These are phyloP conservation scores for Yamadazyma takamatsuzukensis DNA, from an alignment of 805 yeast genomes.

Conservation along the genomic window DNA sequence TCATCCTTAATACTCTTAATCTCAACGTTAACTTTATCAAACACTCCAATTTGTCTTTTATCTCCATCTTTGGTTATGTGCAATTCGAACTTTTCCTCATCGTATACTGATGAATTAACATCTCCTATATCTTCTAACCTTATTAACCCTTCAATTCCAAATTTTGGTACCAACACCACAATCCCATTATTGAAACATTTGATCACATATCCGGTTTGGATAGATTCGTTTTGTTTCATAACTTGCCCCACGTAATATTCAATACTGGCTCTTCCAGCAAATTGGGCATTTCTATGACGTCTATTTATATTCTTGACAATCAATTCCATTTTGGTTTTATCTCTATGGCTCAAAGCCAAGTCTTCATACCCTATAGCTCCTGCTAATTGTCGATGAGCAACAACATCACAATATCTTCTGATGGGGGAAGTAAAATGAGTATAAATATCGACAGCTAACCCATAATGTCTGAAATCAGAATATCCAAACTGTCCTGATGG, in stretches of 20 bases:
- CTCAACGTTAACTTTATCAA: conserved; percentile 81
- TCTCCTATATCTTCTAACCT: conserved; percentile 74
- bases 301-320: conserved; percentile 86
- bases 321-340: conserved; percentile 83
- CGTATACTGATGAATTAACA: conserved; percentile 56
- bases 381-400: conserved; percentile 95
- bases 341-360: conserved; percentile 76
- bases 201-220: conserved; percentile 86
- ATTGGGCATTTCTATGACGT: conserved; percentile 96
- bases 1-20: conserved; percentile 82
- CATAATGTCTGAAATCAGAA: conserved; percentile 93
- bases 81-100: conserved; percentile 75
- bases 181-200: conserved; percentile 93
- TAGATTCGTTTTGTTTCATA: conserved; percentile 76
- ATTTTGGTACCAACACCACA: conserved; percentile 90
- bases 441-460: conserved; percentile 94
- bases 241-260: conserved; percentile 98
- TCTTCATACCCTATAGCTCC: conserved; percentile 97
- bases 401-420: conserved; percentile 95
- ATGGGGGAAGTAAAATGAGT: conserved; percentile 99
- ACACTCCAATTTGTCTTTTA: conserved; percentile 57
- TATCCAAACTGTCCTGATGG: conserved; percentile 86
- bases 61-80: conserved; percentile 57
- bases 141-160: conserved; percentile 92
- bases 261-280: conserved; percentile 97